These are phyloP conservation scores for Teunomyces cretensis DNA, from an alignment of 805 yeast genomes.

Conservation along the genomic window DNA sequence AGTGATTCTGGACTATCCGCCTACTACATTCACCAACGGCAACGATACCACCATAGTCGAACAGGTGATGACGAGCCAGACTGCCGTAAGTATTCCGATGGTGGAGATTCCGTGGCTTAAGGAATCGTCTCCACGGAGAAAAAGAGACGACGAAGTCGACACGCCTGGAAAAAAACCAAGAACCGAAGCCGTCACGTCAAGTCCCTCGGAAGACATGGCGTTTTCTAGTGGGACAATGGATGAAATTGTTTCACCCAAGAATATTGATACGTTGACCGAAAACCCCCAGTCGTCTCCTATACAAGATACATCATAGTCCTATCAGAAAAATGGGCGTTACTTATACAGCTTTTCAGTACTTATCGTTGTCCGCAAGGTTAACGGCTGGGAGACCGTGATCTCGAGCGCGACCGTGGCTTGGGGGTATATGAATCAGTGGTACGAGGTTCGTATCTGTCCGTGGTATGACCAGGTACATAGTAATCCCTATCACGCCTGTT, in stretches of 20 bases:
- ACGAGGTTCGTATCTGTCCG: constrained; percentile 6
- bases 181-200: neutral
- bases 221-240: neutral
- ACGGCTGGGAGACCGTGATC: constrained; percentile 4
- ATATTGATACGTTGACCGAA: neutral
- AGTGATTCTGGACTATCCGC: constrained; percentile 21
- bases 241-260: neutral
- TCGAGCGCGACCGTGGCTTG: constrained; percentile 1
- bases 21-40: neutral
- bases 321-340: neutral
- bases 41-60: neutral
- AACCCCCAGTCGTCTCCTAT: neutral
- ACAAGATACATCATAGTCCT: neutral
- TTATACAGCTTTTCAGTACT: neutral
- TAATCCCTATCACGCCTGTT: constrained; percentile 11
- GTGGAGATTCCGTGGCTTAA: constrained; percentile 32
- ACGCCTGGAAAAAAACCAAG: neutral
- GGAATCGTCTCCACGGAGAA: constrained; percentile 16
- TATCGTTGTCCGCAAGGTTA: neutral
- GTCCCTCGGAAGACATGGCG: neutral
- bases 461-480: constrained; percentile 9
- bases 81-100: constrained; percentile 17
- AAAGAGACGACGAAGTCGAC: constrained; percentile 6
- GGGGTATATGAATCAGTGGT: constrained; percentile 14
- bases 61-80: constrained; percentile 7